Evolutionary conservation across 78 protist genomes (phyloP).

Genomic region (Dictyostelium intermedium): DNA sequence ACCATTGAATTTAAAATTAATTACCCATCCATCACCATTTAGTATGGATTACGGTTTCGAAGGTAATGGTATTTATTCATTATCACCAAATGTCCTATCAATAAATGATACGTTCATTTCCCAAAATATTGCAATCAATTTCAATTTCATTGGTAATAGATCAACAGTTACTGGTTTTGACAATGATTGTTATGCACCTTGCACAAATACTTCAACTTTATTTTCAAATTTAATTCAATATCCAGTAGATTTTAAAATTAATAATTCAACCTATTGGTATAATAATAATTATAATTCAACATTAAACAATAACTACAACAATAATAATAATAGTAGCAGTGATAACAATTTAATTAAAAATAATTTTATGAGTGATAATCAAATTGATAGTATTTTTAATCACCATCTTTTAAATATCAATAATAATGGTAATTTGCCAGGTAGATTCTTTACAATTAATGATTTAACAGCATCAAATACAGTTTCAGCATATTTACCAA

Average conservation of each 20-base stretch:
- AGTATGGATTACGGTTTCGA: background rate
- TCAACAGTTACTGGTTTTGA: background rate
- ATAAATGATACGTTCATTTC: background rate
- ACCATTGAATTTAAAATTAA: background rate
- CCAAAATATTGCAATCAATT: background rate
- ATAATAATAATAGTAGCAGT: background rate
- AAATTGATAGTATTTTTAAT: background rate
- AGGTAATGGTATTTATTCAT: background rate
- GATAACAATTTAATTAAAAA: background rate
- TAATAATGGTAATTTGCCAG: conserved; percentile 2
- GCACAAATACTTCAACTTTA: background rate
- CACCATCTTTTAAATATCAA: background rate
- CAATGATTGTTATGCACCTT: background rate
- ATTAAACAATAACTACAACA: background rate
- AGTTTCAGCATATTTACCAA: background rate
- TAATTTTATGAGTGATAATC: too few relatives aligned
- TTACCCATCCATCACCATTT: background rate
- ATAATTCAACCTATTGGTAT: background rate
- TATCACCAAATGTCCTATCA: background rate
- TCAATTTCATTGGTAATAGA: background rate
- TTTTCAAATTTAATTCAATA: background rate
- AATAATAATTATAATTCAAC: background rate
- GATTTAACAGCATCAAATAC: background rate
- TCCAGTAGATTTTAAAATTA: background rate
- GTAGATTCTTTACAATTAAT: background rate